Percentiles rank a stretch among this genome's conserved stretches.
Conservation (phyloP, 1,284 basidiomycete genomes). For the Gomphus sp. region DNA sequence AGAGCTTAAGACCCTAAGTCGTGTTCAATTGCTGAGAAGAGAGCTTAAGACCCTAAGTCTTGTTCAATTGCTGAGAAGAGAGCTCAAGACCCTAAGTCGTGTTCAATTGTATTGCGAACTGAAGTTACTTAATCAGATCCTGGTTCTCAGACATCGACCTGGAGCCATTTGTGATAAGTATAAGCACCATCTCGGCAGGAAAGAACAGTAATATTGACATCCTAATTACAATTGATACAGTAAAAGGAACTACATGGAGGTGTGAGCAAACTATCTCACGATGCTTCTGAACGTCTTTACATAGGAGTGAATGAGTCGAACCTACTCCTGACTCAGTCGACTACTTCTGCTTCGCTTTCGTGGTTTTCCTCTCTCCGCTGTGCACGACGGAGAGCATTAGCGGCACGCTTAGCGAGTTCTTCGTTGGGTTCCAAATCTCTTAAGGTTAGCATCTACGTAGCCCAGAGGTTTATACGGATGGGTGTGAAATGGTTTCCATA, state of each 20-base stretch:
- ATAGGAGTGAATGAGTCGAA: not conserved
- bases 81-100: too few species aligned
- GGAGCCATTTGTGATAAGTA: not conserved
- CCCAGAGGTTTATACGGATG: not conserved
- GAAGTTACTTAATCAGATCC: not conserved
- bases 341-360: conserved; percentile 10
- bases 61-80: too few species aligned
- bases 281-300: not conserved
- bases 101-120: not conserved
- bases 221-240: not conserved
- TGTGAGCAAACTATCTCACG: not conserved
- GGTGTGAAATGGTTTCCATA: not conserved
- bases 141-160: not conserved
- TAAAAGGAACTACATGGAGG: not conserved
- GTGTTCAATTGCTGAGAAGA: too few species aligned
- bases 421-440: conserved; percentile 32
- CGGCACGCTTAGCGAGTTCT: conserved; percentile 16
- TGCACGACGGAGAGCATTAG: conserved; percentile 12
- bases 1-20: too few species aligned
- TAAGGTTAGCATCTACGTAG: conserved; percentile 35
- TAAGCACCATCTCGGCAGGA: not conserved
- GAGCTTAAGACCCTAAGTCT: too few species aligned
- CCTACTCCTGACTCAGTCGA: conserved; percentile 5
- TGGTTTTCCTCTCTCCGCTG: conserved; percentile 11
- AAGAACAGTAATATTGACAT: not conserved